A percentile compares a stretch with the other conserved stretches of the same genome.
Evolutionary conservation across 2,329 filamentous ascomycete genomes (phyloP).

Genomic region (Scedosporium dehoogii): DNA sequence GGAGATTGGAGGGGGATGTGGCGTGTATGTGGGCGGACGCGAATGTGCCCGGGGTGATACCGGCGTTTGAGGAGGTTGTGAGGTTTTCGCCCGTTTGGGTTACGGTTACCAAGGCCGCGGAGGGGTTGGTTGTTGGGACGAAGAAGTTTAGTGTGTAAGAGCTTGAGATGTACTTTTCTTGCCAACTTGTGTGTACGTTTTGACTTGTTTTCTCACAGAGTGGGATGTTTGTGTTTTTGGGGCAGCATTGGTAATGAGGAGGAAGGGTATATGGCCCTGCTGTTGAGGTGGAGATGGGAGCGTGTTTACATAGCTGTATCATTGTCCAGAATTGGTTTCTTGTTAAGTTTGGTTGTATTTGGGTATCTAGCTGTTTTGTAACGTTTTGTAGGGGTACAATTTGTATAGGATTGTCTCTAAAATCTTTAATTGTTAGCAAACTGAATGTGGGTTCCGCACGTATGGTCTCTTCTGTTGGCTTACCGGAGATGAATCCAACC

Average conservation of each 20-base stretch:
- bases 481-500: too few relatives aligned
- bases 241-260: not conserved
- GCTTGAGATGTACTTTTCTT: not conserved
- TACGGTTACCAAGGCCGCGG: slow-evolving; percentile 61
- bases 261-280: not conserved
- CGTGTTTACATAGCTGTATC: not conserved
- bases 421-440: too few relatives aligned
- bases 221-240: not conserved
- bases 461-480: too few relatives aligned
- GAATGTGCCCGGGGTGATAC: slow-evolving; percentile 61
- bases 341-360: not conserved
- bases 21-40: slow-evolving; percentile 83
- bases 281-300: not conserved
- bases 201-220: not conserved
- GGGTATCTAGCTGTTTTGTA: not conserved
- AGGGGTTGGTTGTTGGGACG: slow-evolving; percentile 73
- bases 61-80: slow-evolving; percentile 71
- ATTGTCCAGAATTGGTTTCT: too few relatives aligned
- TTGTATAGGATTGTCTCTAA: too few relatives aligned
- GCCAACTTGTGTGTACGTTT: not conserved
- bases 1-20: slow-evolving; percentile 49
- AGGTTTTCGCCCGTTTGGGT: slow-evolving; percentile 74
- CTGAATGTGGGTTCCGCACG: too few relatives aligned
- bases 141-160: slow-evolving; percentile 53
- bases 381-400: not conserved